Conservation (phyloP, 768 basidiomycete genomes). For the Epithele typhae region DNA sequence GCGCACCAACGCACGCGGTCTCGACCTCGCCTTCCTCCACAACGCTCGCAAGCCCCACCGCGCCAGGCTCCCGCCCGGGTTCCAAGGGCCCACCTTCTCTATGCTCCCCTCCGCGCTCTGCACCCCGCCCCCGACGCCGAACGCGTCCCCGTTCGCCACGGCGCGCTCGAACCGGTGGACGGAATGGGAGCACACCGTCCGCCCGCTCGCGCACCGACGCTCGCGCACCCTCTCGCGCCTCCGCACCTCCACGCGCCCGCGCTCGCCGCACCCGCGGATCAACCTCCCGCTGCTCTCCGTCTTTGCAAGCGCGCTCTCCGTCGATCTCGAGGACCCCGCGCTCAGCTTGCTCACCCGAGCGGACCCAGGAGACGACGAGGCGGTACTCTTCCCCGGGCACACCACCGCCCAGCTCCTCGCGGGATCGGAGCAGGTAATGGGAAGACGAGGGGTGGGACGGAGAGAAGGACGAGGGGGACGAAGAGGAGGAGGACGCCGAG, state of each 20-base stretch:
- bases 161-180: no score
- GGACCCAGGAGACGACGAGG: conserved; percentile 21
- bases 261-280: conserved; percentile 28
- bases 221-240: conserved; percentile 10
- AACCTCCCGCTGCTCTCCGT: conserved; percentile 35
- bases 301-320: conserved; percentile 30
- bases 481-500: no score
- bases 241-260: conserved; percentile 7
- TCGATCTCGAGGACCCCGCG: conserved; percentile 37
- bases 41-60: neutral
- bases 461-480: neutral
- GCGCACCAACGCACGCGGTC: conserved; percentile 14
- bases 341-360: conserved; percentile 33
- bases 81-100: neutral
- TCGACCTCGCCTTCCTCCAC: conserved; percentile 2
- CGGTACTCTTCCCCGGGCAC: conserved; percentile 31
- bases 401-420: conserved; percentile 9
- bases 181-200: no score
- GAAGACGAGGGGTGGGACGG: neutral
- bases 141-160: neutral
- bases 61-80: neutral
- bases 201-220: conserved; percentile 6
- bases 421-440: no score
- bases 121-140: neutral
- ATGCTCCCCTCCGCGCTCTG: neutral